Evolutionary conservation across 2,329 filamentous ascomycete species (phyloP), one percentile per base, ranked within the genome.

Genomic region (Pseudogymnoascus sp.): DNA sequence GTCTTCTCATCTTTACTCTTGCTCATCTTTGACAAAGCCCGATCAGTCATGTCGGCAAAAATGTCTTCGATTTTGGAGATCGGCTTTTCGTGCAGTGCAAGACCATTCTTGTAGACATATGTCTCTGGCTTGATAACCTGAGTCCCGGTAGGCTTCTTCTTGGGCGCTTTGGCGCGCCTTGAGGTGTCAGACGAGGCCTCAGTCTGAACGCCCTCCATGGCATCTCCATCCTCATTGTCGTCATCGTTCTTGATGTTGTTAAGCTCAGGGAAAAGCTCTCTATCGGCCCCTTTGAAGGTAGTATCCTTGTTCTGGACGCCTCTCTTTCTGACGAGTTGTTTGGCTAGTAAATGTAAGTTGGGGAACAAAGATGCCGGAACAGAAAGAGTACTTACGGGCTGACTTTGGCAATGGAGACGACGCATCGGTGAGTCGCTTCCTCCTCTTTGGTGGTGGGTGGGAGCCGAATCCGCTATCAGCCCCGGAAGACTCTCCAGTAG

Each of bases 1-100:
- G 60, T 61, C 21, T 61, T 61, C 0, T 61, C 39, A 16, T 41
- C 7, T 43, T 61, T 34, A 28, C 51, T 13, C 45, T 64, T 28
- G 36, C 1, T 21, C 36, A 25, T 61, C 36, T 43, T 39, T 31
- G 21, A 11, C 34, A 61, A 14, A 41, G 60, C 60, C 4, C 60
- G 60, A 25, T 39, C 41, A 34, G 62, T 61, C 62, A 66, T 45
- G 54, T 67, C 66, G 6, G 37, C 41, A 45, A 67, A 66, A 23
- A 66, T 66, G 13, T 64, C 65, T 4, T 63, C 28, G 11, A 61
- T 66, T 6, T 64, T 62, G 6, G 34, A 45, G 23, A 66, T 62
- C 28, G 65, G 65, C 6, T 41, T 39, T 21, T 64, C 41, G 14
- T 54, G 21, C 31, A 65, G 36, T 4, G 64, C 63, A 23, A 66